Evolutionary conservation across 192 early-diverging fungal species (phyloP), one percentile per base, ranked within the genome.

Genomic region (Podila epigama): DNA sequence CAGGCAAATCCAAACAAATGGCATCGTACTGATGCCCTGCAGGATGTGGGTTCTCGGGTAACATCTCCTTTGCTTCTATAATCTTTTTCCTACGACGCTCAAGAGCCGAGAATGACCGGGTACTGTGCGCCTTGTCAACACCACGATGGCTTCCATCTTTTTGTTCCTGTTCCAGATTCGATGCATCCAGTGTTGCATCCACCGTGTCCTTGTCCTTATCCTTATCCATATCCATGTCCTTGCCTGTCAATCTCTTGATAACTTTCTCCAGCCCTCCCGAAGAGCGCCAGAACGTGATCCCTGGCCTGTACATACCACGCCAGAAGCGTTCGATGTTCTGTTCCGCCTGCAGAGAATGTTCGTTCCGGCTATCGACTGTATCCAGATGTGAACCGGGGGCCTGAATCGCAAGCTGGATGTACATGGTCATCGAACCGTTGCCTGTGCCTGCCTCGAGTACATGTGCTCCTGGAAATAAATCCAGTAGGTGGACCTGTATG

Each of bases 371-470:
- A 27, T 91, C 90, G 36, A 90, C 84, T 0, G 90, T 89, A 34
- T 85, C 67, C 13, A 91, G 81, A 18, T 65, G 60, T 13, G 66
- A 66, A 15, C 59, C 71, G 7, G 68, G 61, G 11, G 41, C 73
- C 9, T 63, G 78, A 11, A 91, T 82, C 1, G 88, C 85, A 1
- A 85, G 63, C 1, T 89, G 89, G 69, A 91, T 62, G 51, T 89
- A 81, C 62, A 91, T 66, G 0, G 89, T 88, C 50, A 91, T 70
- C 28, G 84, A 84, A 2, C 84, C 90, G 55, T 92, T 92, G 0
- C 90, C 90, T 0, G 90, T 92, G 0, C 90, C 90, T 0, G 89
- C 90, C 66, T 92, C 90, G 11, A 92, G 69, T 13, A 92, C 63
- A 39, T 81, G 75, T 25, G 85, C 85, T 11, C 85, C 89, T 3